phyloP scores from a whole-genome alignment of 352 stramenopile genomes.

The Pythium biforme region DNA sequence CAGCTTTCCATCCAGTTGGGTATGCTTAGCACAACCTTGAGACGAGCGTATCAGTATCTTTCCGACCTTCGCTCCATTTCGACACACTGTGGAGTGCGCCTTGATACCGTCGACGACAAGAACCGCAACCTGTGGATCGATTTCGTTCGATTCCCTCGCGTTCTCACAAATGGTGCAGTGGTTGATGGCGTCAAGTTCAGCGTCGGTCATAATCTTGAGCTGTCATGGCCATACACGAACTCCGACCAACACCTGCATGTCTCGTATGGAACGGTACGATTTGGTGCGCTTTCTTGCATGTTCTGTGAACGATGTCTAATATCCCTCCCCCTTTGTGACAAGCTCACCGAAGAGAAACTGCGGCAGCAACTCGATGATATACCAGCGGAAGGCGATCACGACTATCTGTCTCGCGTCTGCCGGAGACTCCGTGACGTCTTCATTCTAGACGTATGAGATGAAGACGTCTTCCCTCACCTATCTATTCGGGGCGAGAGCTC shows the following conservation, averaged over 20 bases:
- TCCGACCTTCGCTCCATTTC: slow-evolving; percentile 60
- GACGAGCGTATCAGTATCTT: slow-evolving; percentile 55
- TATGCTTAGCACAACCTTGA: slow-evolving; percentile 22
- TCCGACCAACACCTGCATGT: slow-evolving; percentile 44
- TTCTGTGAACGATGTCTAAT: no score
- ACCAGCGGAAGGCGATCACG: slow-evolving; percentile 32
- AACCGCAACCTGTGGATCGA: slow-evolving; percentile 52
- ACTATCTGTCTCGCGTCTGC: slow-evolving; percentile 62
- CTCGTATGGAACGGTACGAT: slow-evolving; percentile 52
- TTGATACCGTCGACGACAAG: slow-evolving; percentile 31
- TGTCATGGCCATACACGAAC: slow-evolving; percentile 52
- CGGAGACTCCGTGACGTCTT: slow-evolving; percentile 40
- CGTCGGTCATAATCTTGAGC: slow-evolving; percentile 51
- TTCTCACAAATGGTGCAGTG: slow-evolving; percentile 10
- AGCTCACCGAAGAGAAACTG: slow-evolving; percentile 55
- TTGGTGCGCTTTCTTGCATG: no score
- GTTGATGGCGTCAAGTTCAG: slow-evolving; percentile 41
- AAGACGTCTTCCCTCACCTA: slow-evolving; percentile 5
- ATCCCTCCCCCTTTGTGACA: slow-evolving; percentile 3
- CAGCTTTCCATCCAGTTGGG: slow-evolving; percentile 5
- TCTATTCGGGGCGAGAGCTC: slow-evolving; percentile 15
- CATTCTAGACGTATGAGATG: slow-evolving; percentile 7
- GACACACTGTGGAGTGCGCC: slow-evolving; percentile 46
- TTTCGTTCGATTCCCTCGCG: slow-evolving; percentile 60
- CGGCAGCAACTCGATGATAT: slow-evolving; percentile 44